Base-by-base conservation (phyloP, 2,329 filamentous ascomycete genomes). In the Exophiala sp. region DNA sequence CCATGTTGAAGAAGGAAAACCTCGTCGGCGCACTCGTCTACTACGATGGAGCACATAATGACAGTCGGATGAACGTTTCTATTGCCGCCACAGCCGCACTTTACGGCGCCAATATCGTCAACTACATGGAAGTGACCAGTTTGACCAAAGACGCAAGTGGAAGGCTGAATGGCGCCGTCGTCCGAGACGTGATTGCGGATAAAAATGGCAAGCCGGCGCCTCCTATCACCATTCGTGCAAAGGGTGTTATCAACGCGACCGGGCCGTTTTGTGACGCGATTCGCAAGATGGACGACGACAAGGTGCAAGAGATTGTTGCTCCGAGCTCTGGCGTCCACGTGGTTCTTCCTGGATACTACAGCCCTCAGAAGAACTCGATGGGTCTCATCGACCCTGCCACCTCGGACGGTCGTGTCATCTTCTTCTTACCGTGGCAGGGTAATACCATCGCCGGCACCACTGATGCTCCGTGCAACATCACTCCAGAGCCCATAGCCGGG, bases 371-470 rank as follows among this genome's bases (percentile, higher is more conserved):
- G 44, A 58, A 58, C 38, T 84, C 89, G 64, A 93, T 94, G 87
- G 88, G 88, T 54, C 75, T 94, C 34, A 86, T 94, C 61, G 88
- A 95, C 62, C 88, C 88, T 3, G 81, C 82, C 34, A 93, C 88
- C 1, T 94, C 88, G 1, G 88, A 94, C 64, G 88, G 88, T 16
- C 81, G 88, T 65, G 88, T 94, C 43, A 91, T 94, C 64, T 94
- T 94, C 79, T 94, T 95, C 76, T 76, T 94, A 34, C 88, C 88
- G 18, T 94, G 88, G 88, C 88, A 94, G 71, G 88, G 88, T 42
- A 93, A 93, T 70, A 94, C 88, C 11, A 93, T 94, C 63, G 88
- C 88, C 39, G 88, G 88, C 54, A 94, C 88, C 3, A 94, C 88
- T 6, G 88, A 94, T 64, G 83, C 85, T 32, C 82, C 87, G 2